Evolutionary conservation across 2,329 filamentous ascomycete genomes (phyloP), one percentile per base, ranked within the genome.

Genomic region (Alternaria panax): DNA sequence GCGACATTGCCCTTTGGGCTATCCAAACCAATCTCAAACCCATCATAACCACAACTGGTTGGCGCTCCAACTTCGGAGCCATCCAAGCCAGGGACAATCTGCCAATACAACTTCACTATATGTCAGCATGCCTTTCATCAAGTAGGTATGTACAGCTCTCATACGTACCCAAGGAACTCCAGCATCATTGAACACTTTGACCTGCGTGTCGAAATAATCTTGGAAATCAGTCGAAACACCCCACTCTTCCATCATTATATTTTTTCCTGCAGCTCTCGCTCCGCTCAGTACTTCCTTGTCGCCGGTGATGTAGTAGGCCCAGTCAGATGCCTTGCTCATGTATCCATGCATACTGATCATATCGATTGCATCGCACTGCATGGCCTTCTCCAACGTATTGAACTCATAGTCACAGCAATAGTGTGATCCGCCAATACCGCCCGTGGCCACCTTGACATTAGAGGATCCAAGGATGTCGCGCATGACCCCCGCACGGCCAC

Each of bases 1-100:
- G 51, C 38, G n/a, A 43, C 38, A 53, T 53, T 40, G 11, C 51
- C 51, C 51, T 53, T 53, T 2, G 51, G 20, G 40, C 51, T 53
- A 25, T 32, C 11, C 40, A 53, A 24, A 1, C 51, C 51, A 27
- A 53, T 43, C 20, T 53, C 51, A 6, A 53, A 53, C 18, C 38
- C 30, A 27, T 53, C 51, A 18, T 53, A 53, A 3, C 51, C 51
- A n/a, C 51, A 53, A 8, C 36, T 34, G 4, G 20, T 32, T 1
- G 51, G 51, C 20, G 51, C 51, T 25, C 51, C 51, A 8, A 40
- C 14, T 25, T 53, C 36, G 7, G 38, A 43, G 7, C 51, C 40
- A 3, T 53, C 51, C 9, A 53, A 30, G 40, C 51, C 40, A 20
- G 51, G 51, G 9, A 53, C 38, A 5, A 47, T 32, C 43, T 47